phyloP scores from a whole-genome alignment of 2,329 filamentous ascomycete species.

The Botrytis pseudocinerea region DNA sequence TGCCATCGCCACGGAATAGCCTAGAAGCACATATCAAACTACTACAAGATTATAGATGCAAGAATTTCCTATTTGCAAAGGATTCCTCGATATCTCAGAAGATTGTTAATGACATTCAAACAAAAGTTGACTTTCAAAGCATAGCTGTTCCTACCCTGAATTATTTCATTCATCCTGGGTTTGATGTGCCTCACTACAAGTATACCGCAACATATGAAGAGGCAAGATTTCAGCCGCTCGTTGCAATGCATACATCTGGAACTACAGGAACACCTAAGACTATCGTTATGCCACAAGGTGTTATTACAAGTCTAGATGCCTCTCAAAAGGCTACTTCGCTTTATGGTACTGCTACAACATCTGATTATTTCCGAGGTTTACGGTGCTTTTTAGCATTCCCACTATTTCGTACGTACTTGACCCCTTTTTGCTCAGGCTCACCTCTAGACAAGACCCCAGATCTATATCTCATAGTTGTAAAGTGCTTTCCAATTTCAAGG shows the following conservation, averaged over 20 bases:
- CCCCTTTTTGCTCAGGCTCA: not conserved
- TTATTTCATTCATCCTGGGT: conserved; percentile 6
- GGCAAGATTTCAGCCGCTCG: conserved; percentile 14
- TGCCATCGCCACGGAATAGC: conserved; percentile 12
- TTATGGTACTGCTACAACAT: not conserved
- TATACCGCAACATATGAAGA: conserved; percentile 34
- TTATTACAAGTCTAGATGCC: conserved; percentile 21
- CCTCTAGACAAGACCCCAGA: not conserved
- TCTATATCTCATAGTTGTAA: not conserved
- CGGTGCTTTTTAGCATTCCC: conserved; percentile 18
- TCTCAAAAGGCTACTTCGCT: not conserved
- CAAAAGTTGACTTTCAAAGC: not conserved
- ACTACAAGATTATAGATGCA: conserved; percentile 10
- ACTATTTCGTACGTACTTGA: conserved; percentile 1
- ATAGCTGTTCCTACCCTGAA: not conserved
- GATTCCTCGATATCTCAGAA: not conserved
- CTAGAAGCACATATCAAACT: conserved; percentile 8
- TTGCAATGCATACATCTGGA: conserved; percentile 26
- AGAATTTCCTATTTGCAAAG: conserved; percentile 3
- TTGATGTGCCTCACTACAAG: not conserved
- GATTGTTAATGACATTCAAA: not conserved
- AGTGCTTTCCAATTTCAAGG: not conserved
- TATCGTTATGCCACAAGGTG: conserved; percentile 19
- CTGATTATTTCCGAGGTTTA: not conserved
- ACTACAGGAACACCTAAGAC: conserved; percentile 27